phyloP scores from a whole-genome alignment of 768 basidiomycete species.

The Leucocoprinus sp. region DNA sequence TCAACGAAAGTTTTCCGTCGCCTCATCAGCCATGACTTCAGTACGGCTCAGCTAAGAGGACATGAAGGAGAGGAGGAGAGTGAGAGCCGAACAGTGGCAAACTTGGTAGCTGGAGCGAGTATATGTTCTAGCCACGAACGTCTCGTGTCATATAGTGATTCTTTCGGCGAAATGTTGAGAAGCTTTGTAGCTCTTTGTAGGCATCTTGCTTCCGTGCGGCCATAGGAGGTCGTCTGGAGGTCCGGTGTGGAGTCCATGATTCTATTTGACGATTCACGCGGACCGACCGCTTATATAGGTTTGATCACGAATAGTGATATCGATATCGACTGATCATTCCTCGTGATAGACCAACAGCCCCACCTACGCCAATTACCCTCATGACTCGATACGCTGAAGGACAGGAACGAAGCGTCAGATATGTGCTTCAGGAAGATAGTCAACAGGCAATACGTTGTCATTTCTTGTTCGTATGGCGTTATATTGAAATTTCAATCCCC shows the following conservation, averaged over 20 bases:
- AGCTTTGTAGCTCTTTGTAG: conserved; percentile 5
- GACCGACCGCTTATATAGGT: neutral
- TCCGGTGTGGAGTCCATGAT: conserved; percentile 1
- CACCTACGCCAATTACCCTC: no score
- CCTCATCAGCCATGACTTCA: no score
- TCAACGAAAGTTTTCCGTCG: no score
- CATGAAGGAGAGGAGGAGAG: neutral
- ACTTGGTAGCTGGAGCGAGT: conserved; percentile 4
- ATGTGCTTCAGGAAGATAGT: neutral
- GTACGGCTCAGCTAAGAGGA: no score
- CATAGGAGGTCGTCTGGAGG: neutral
- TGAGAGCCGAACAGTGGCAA: neutral
- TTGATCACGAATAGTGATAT: neutral
- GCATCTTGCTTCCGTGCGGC: neutral
- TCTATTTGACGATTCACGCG: neutral
- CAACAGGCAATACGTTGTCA: no score
- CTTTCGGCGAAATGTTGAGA: conserved; percentile 3
- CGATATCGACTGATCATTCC: conserved; percentile 7
- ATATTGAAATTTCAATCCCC: no score
- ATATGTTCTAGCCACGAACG: conserved; percentile 1
- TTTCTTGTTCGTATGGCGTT: no score
- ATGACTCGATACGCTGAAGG: neutral
- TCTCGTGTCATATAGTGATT: conserved; percentile 2
- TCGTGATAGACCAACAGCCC: no score
- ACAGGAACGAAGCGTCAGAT: neutral